phyloP scores from a whole-genome alignment of 2,329 filamentous ascomycete genomes.

The Zymoseptoria pseudotritici region DNA sequence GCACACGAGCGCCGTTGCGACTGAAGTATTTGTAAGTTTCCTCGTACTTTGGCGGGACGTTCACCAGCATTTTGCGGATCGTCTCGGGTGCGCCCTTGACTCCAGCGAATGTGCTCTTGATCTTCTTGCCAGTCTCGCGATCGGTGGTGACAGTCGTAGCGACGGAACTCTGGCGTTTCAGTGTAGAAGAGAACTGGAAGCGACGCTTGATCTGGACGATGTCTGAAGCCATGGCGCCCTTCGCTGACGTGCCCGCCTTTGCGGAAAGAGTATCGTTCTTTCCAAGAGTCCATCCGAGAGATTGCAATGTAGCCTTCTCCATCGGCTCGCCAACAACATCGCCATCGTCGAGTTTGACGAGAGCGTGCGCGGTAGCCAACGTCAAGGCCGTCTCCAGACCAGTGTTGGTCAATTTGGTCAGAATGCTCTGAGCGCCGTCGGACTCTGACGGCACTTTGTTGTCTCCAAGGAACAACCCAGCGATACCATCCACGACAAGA shows the following conservation, averaged over 20 bases:
- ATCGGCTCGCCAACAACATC: constrained; percentile 97
- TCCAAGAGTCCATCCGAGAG: constrained; percentile 88
- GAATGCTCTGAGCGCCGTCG: constrained; percentile 74
- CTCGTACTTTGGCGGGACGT: constrained; percentile 80
- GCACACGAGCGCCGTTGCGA: constrained; percentile 85
- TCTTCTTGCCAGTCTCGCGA: constrained; percentile 63
- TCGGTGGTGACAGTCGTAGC: constrained; percentile 72
- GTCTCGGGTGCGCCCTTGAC: constrained; percentile 98
- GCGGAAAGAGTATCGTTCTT: constrained; percentile 76
- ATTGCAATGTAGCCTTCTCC: constrained; percentile 90
- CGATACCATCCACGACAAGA: constrained; percentile 92
- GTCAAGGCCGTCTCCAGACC: constrained; percentile 82
- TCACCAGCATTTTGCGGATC: constrained; percentile 83
- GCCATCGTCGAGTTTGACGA: constrained; percentile 93
- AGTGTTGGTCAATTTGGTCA: constrained; percentile 63
- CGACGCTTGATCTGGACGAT: constrained; percentile 90
- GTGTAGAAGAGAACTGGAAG: constrained; percentile 94
- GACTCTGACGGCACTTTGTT: constrained; percentile 56
- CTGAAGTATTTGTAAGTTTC: constrained; percentile 99
- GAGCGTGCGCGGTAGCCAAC: constrained; percentile 85
- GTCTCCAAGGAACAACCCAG: constrained; percentile 70
- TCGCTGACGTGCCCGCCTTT: constrained; percentile 46
- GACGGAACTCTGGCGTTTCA: constrained; percentile 93
- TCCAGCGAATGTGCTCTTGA: constrained; percentile 80
- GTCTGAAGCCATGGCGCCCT: constrained; percentile 47